phyloP scores from a whole-genome alignment of 2,329 filamentous ascomycete genomes.

The Cladophialophora carrionii region DNA sequence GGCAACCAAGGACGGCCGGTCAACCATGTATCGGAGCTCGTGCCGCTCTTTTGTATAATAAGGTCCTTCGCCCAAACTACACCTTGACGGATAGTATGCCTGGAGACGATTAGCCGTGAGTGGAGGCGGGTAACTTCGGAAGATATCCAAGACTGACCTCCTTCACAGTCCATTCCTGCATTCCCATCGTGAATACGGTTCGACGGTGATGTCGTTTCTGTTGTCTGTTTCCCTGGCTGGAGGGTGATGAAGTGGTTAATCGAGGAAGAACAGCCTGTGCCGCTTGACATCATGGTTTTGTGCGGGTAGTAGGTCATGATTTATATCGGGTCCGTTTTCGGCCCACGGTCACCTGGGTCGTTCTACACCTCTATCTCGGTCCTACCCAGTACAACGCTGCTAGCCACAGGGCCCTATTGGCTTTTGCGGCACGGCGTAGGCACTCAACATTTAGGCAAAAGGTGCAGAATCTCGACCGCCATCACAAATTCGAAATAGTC shows the following conservation, averaged over 20 bases:
- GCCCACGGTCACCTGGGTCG: not conserved
- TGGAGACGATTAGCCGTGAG: constrained; percentile 28
- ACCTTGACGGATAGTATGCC: constrained; percentile 41
- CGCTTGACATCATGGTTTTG: constrained; percentile 1
- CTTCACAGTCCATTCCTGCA: constrained; percentile 53
- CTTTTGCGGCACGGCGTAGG: not conserved
- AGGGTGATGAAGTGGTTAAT: not conserved
- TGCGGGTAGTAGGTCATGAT: not conserved
- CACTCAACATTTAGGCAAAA: constrained; percentile 9
- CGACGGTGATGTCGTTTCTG: not conserved
- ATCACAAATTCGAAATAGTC: not conserved
- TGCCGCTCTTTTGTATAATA: constrained; percentile 46
- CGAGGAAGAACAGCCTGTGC: not conserved
- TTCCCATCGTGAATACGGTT: constrained; percentile 25
- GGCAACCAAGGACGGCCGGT: not conserved
- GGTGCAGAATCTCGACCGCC: not conserved
- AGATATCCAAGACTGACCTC: constrained; percentile 42
- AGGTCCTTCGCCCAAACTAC: constrained; percentile 49
- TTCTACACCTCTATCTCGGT: not conserved
- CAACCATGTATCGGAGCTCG: constrained; percentile 48
- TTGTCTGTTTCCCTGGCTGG: not conserved
- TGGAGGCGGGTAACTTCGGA: not conserved
- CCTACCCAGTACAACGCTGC: not conserved
- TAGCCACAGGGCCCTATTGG: not conserved
- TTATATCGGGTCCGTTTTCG: constrained; percentile 1